Conservation (phyloP, 148 eudicot species). For the Silene latifolia region DNA sequence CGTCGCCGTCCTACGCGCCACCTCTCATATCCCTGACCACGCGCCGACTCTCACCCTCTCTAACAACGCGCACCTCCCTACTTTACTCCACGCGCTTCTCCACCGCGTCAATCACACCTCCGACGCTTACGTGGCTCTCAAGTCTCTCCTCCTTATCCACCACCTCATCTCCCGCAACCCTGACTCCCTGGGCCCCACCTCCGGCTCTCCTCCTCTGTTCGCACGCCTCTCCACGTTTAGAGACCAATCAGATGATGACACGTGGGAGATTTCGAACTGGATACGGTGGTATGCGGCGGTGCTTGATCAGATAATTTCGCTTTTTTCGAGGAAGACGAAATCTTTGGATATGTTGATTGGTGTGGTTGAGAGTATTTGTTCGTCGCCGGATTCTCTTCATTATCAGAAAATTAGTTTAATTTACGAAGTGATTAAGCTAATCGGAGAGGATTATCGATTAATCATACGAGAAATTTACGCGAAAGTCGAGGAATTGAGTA, state of each 20-base stretch:
- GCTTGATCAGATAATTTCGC: slow-evolving; percentile 28
- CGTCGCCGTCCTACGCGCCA: slow-evolving; percentile 50
- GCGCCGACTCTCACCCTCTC: slow-evolving; percentile 40
- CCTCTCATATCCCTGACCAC: slow-evolving; percentile 38
- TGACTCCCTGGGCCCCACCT: slow-evolving; percentile 13
- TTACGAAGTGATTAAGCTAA: slow-evolving; percentile 44
- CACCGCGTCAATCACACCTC: slow-evolving; percentile 42
- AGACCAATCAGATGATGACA: slow-evolving; percentile 32
- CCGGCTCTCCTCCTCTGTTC: slow-evolving; percentile 24
- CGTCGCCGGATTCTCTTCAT: slow-evolving; percentile 44
- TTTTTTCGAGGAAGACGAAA: not conserved
- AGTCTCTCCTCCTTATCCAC: slow-evolving; percentile 58
- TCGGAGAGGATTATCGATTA: slow-evolving; percentile 58
- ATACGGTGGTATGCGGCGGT: slow-evolving; percentile 57
- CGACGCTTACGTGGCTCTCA: slow-evolving; percentile 54
- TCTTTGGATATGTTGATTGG: slow-evolving; percentile 30
- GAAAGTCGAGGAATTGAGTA: slow-evolving; percentile 30
- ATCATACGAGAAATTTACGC: slow-evolving; percentile 32
- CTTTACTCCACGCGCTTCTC: slow-evolving; percentile 36
- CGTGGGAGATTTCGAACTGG: slow-evolving; percentile 56
- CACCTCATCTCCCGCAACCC: slow-evolving; percentile 38
- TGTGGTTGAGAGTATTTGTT: slow-evolving; percentile 43
- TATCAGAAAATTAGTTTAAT: slow-evolving; percentile 40
- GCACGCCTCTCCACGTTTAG: slow-evolving; percentile 34
- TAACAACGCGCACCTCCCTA: slow-evolving; percentile 25